phyloP scores from a whole-genome alignment of 1,284 basidiomycete genomes.

The Puccinia hordei region DNA sequence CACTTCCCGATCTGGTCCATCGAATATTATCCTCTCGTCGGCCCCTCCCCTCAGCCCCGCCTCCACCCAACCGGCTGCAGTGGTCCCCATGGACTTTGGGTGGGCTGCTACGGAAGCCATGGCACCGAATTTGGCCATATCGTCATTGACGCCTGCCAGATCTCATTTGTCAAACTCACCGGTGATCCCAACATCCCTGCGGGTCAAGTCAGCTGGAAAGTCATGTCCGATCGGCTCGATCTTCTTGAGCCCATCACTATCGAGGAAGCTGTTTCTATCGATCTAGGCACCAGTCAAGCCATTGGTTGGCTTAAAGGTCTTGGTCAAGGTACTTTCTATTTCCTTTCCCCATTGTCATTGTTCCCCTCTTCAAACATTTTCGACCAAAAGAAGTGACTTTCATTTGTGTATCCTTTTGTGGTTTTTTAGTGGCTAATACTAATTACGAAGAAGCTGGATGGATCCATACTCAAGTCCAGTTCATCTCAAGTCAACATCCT shows the following conservation, averaged over 20 bases:
- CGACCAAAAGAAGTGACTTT: not conserved
- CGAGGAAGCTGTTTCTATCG: constrained; percentile 4
- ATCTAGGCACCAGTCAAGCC: not conserved
- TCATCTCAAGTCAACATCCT: not conserved
- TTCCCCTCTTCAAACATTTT: not conserved
- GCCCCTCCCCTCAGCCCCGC: not conserved
- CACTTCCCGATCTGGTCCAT: constrained; percentile 23
- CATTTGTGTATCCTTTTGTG: not conserved
- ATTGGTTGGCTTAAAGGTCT: constrained; percentile 18
- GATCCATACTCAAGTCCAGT: constrained; percentile 12
- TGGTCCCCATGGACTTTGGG: constrained; percentile 11
- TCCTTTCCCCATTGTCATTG: too few species aligned
- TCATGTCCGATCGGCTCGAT: not conserved
- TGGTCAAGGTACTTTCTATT: constrained; percentile 4
- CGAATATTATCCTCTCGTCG: constrained; percentile 20
- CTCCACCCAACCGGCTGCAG: not conserved
- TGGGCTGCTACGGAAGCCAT: constrained; percentile 29
- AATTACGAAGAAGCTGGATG: constrained; percentile 27
- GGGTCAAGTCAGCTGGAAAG: constrained; percentile 34
- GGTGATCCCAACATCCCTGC: constrained; percentile 31
- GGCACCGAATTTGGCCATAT: constrained; percentile 20
- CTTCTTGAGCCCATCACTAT: not conserved
- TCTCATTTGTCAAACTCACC: constrained; percentile 36
- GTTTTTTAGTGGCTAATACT: constrained; percentile 12
- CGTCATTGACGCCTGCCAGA: not conserved